Base-by-base conservation (phyloP, 495 filamentous ascomycete genomes). In the Terfezia claveryi region DNA sequence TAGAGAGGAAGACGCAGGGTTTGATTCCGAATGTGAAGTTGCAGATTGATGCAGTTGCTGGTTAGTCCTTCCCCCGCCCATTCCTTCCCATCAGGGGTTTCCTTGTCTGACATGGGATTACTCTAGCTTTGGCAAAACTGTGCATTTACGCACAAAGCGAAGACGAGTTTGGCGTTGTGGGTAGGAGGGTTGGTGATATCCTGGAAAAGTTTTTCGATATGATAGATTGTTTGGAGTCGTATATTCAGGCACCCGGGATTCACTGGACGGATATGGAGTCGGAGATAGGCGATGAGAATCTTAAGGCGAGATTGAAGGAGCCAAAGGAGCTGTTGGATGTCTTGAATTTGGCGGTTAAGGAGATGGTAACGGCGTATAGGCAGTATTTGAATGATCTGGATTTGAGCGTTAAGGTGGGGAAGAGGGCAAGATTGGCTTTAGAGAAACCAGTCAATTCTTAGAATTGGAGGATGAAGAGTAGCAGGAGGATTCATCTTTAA, bases 151-250 rank as follows among this genome's bases (percentile, higher is more conserved):
- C 80, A 66, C 68, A 95, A 36, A 69, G 70, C 10, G 91, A 99
- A 68, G 91, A 99, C 66, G 72, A 72, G n/a, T 92, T 78, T 61
- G 91, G 91, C 27, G 81, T 83, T 60, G 91, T 94, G 44, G 80
- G 89, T 53, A 73, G 77, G 37, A 80, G 89, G 61, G 76, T 95
- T 2, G 76, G 83, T 7, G 62, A 65, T 8, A 76, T 93, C 36
- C 76, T 96, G 50, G 73, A 79, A 52, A 77, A 77, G 2, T 80
- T 87, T 60, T 83, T 81, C 1, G 61, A 68, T 4, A 78, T 82
- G 0, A 76, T 82, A 56, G 74, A 70, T 23, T 76, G 76, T 51
- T 65, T 94, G n/a, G 80, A 93, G 58, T 64, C 59, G 10, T 91
- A 93, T 62, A 68, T 76, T 20, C 63, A 70, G 37, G 70, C 61